These are phyloP conservation scores for Talaromyces sp. DNA, from an alignment of 2,329 filamentous ascomycete genomes.

Conservation along the genomic window DNA sequence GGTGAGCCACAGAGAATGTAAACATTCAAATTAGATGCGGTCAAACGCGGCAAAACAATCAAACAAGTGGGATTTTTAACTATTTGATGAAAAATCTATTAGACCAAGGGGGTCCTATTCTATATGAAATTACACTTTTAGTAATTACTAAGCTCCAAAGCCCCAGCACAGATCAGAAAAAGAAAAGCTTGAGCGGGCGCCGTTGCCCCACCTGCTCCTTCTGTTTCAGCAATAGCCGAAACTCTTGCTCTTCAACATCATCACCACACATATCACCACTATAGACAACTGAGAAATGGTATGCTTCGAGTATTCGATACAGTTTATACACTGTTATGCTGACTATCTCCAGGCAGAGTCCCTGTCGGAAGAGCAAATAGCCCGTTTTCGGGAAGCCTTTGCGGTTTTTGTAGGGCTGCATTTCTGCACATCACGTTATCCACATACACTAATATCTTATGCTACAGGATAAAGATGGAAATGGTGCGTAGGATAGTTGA, in stretches of 20 bases:
- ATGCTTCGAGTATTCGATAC: not conserved
- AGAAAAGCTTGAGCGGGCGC: not conserved
- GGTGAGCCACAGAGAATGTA: too few relatives aligned
- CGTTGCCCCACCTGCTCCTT: not conserved
- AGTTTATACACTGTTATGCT: constrained; percentile 19
- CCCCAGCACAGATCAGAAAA: not conserved
- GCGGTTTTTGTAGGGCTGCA: constrained; percentile 88
- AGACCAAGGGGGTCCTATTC: too few relatives aligned
- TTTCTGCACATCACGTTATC: not conserved
- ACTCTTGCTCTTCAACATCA: not conserved
- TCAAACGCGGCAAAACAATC: too few relatives aligned
- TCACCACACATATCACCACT: not conserved
- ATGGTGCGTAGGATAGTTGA: constrained; percentile 62
- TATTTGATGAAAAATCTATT: too few relatives aligned
- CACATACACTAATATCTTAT: not conserved
- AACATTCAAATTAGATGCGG: too few relatives aligned
- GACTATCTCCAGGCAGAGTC: constrained; percentile 73
- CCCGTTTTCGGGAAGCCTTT: constrained; percentile 99
- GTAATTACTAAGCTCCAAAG: too few relatives aligned
- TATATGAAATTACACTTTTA: too few relatives aligned
- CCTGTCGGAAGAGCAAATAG: constrained; percentile 99
- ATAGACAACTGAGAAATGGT: not conserved
- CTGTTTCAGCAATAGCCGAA: not conserved
- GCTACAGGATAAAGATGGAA: constrained; percentile 78
- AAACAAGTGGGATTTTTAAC: too few relatives aligned